Conservation (phyloP, 371 early-diverging fungal genomes). For the Saksenaea oblongispora region DNA sequence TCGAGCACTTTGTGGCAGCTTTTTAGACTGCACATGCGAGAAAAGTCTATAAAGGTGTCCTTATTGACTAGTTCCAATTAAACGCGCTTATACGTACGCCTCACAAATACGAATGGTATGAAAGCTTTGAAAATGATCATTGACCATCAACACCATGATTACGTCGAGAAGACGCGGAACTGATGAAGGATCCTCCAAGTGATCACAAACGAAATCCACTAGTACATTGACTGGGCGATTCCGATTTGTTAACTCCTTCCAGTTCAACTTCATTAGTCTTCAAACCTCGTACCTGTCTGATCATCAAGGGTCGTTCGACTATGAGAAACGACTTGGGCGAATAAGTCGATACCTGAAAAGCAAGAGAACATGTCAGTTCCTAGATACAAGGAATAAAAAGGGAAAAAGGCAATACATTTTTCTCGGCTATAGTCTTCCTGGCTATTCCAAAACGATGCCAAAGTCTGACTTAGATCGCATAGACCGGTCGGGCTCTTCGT, state of each 20-base stretch:
- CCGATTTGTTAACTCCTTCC: not conserved
- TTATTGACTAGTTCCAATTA: not conserved
- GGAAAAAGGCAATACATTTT: constrained; percentile 8
- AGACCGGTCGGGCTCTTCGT: constrained; percentile 22
- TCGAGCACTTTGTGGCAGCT: constrained; percentile 23
- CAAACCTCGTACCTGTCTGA: constrained; percentile 18
- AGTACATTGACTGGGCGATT: constrained; percentile 5
- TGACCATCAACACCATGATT: not conserved
- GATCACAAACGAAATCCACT: constrained; percentile 11
- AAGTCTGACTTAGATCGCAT: constrained; percentile 9
- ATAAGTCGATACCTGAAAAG: constrained; percentile 27
- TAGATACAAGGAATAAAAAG: not conserved
- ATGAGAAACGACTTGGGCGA: constrained; percentile 31
- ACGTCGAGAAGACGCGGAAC: not conserved
- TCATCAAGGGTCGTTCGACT: constrained; percentile 23
- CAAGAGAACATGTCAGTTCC: not conserved
- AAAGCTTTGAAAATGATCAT: not conserved
- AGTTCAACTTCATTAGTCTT: not conserved
- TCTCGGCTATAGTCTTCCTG: constrained; percentile 18
- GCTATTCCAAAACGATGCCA: constrained; percentile 17
- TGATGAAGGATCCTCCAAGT: constrained; percentile 2
- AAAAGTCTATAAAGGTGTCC: constrained; percentile 15
- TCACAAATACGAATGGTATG: constrained; percentile 5
- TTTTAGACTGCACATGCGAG: constrained; percentile 15
- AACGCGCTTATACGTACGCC: not conserved